phyloP scores from a whole-genome alignment of 768 basidiomycete species.

The Crepidotus variabilis region DNA sequence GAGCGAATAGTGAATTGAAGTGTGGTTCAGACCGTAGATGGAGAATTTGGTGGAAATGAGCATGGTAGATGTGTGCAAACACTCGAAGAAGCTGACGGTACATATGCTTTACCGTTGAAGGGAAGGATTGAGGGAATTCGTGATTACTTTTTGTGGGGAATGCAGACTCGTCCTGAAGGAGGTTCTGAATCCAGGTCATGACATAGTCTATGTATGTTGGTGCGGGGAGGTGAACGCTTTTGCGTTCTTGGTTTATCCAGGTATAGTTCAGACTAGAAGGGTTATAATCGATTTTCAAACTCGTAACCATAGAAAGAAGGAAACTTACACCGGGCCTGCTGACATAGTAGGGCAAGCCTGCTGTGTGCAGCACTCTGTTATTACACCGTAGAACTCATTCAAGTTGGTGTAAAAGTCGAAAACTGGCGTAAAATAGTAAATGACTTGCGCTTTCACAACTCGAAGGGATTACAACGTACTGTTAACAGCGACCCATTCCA shows the following conservation, averaged over 20 bases:
- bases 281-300: neutral
- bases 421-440: conserved; percentile 42
- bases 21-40: conserved; percentile 94
- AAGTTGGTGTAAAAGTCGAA: conserved; percentile 98
- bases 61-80: conserved; percentile 97
- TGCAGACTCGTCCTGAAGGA: conserved; percentile 87
- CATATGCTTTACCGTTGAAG: conserved; percentile 88
- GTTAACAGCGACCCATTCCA: conserved; percentile 87
- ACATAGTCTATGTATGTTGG: conserved; percentile 99
- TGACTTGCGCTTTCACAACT: neutral
- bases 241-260: conserved; percentile 96
- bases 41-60: conserved; percentile 87
- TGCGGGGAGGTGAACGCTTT: conserved; percentile 87
- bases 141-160: conserved; percentile 96
- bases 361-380: conserved; percentile 91
- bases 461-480: conserved; percentile 45
- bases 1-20: conserved; percentile 96
- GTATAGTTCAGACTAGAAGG: conserved; percentile 69
- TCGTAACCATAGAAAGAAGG: neutral
- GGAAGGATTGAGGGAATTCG: conserved; percentile 86
- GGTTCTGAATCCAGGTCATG: conserved; percentile 97
- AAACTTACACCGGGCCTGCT: conserved; percentile 79
- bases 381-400: conserved; percentile 94
- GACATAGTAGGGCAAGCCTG: conserved; percentile 91
- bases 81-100: conserved; percentile 96